Evolutionary conservation across 306 rosid species (phyloP), one percentile per base, ranked within the genome.

Genomic region (Gastrolobium villosum): DNA sequence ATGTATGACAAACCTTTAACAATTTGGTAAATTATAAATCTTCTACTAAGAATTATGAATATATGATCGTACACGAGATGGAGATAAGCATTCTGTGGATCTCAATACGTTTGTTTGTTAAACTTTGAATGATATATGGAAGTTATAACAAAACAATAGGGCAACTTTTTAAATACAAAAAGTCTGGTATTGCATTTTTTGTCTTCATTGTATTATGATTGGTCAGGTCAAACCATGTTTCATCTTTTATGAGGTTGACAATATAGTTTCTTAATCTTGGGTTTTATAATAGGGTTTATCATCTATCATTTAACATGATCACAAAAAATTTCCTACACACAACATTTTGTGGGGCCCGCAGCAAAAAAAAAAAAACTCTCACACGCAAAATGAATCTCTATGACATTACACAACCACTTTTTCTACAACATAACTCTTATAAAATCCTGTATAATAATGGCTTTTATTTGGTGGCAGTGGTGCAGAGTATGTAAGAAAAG

Each of bases 401-500:
- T n/a, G n/a, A n/a, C n/a, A n/a, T n/a, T n/a, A n/a, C n/a, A n/a
- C n/a, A n/a, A n/a, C n/a, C n/a, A n/a, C n/a, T n/a, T n/a, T n/a
- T n/a, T n/a, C n/a, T n/a, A n/a, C n/a, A n/a, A n/a, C n/a, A n/a
- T n/a, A n/a, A n/a, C n/a, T n/a, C n/a, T n/a, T n/a, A n/a, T n/a
- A n/a, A n/a, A n/a, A n/a, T n/a, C n/a, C n/a, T n/a, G n/a, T 72
- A 20, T 20, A 20, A 36, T 67, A 79, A 26, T 76, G 39, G 64
- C 39, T 79, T 77, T 34, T 72, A 50, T 88, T 81, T 88, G 77
- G 79, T 87, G 56, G 73, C 90, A 96, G 99, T 81, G 98, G 96
- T 81, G 99, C 98, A 9, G 97, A 90, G 82, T 89, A 68, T 78
- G 79, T 80, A 62, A 87, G 97, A 90, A 96, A 88, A 87, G 99